These are phyloP conservation scores for Lentinula edodes DNA, from an alignment of 768 basidiomycete genomes.

Conservation along the genomic window DNA sequence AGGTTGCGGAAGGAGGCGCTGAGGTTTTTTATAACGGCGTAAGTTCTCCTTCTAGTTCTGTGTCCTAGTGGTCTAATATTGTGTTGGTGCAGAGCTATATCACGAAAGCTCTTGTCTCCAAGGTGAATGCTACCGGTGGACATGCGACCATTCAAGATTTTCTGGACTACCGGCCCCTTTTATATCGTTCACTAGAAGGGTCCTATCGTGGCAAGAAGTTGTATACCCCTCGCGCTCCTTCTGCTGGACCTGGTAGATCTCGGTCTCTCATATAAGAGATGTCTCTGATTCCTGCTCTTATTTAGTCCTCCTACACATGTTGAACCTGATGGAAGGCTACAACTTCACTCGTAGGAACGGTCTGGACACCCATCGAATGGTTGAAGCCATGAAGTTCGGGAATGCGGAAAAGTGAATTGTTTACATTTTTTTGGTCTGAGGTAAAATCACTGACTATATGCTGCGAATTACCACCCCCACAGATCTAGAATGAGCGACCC, in stretches of 20 bases:
- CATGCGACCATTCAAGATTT: constrained; percentile 55
- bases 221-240: constrained; percentile 60
- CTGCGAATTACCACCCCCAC: neutral
- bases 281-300: neutral
- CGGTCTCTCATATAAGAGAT: neutral
- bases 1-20: constrained; percentile 52
- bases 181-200: constrained; percentile 50
- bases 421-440: neutral
- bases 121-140: constrained; percentile 49
- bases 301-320: constrained; percentile 51
- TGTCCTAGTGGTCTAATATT: constrained; percentile 7
- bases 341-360: constrained; percentile 32
- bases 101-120: constrained; percentile 49
- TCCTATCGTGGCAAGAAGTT: constrained; percentile 54
- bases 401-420: neutral
- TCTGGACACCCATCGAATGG: constrained; percentile 50
- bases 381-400: constrained; percentile 58
- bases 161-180: constrained; percentile 42
- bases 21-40: constrained; percentile 53
- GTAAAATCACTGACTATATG: no score
- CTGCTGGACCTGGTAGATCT: constrained; percentile 39
- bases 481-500: constrained; percentile 62
- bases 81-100: constrained; percentile 39
- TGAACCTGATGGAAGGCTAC: constrained; percentile 61
- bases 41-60: constrained; percentile 3